Conservation (phyloP, 2,329 filamentous ascomycete genomes). For the Fusarium penzigii region DNA sequence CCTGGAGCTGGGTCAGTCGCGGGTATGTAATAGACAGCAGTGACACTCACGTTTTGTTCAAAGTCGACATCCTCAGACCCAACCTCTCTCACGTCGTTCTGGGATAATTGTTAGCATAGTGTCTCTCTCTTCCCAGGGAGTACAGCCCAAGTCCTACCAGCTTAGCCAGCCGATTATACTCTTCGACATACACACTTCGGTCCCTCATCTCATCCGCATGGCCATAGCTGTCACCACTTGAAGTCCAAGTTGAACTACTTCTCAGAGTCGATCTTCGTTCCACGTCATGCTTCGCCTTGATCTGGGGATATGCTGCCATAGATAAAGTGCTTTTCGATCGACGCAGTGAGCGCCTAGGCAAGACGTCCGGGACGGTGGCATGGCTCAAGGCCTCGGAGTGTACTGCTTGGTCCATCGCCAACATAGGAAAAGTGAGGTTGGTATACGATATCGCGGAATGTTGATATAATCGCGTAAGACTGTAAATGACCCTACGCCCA, state of each 20-base stretch:
- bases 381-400: too few relatives aligned
- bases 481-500: too few relatives aligned
- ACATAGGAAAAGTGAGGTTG: too few relatives aligned
- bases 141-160: slow-evolving; percentile 44
- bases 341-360: too few relatives aligned
- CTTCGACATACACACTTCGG: slow-evolving; percentile 49
- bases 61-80: slow-evolving; percentile 38
- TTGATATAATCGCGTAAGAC: too few relatives aligned
- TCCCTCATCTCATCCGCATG: slow-evolving; percentile 53
- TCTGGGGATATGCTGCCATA: slow-evolving; percentile 18
- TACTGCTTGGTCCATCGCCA: too few relatives aligned
- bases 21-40: not conserved
- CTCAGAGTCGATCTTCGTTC: slow-evolving; percentile 27
- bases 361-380: too few relatives aligned
- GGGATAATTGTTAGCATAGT: not conserved
- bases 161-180: slow-evolving; percentile 62
- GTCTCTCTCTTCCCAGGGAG: not conserved
- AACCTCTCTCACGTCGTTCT: slow-evolving; percentile 56
- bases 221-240: slow-evolving; percentile 52
- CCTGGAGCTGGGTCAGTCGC: slow-evolving; percentile 20
- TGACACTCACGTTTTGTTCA: slow-evolving; percentile 34
- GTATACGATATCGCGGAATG: too few relatives aligned
- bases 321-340: not conserved
- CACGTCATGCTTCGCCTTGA: slow-evolving; percentile 26
- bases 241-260: slow-evolving; percentile 59